Percentiles rank a stretch among this genome's conserved stretches.
Conservation (phyloP, 306 rosid genomes). For the Ceratonia siliqua region DNA sequence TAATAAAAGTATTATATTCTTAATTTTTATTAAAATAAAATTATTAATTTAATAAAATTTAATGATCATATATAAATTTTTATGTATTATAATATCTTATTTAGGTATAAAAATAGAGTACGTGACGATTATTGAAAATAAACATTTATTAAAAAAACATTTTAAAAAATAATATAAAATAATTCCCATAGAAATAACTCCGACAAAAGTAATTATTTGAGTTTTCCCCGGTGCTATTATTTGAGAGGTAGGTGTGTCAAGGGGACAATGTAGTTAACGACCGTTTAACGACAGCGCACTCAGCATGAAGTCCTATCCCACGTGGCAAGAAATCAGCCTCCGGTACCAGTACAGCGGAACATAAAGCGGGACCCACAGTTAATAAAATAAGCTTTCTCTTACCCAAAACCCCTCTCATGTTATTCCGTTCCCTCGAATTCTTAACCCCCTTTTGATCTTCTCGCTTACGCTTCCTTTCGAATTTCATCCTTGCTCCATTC, state of each 20-base stretch:
- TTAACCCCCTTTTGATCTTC: slow-evolving; percentile 34
- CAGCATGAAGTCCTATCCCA: background rate
- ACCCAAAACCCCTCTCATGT: background rate
- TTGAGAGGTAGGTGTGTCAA: background rate
- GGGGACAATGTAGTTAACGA: slow-evolving; percentile 24
- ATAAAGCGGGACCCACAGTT: slow-evolving; percentile 40
- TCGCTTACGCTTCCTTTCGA: slow-evolving; percentile 35
- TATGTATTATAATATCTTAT: too few species aligned
- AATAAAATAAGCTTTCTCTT: slow-evolving; percentile 5
- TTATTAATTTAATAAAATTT: too few species aligned
- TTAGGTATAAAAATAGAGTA: too few species aligned
- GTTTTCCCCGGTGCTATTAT: too few species aligned
- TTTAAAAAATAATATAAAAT: too few species aligned
- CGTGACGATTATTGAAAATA: too few species aligned
- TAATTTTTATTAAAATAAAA: too few species aligned
- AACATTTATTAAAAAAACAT: too few species aligned
- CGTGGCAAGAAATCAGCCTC: slow-evolving; percentile 44
- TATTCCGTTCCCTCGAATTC: slow-evolving; percentile 33
- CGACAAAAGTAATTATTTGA: too few species aligned
- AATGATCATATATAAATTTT: too few species aligned
- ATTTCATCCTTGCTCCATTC: background rate
- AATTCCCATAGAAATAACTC: too few species aligned
- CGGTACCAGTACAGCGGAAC: background rate
- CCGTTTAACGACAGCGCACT: slow-evolving; percentile 37
- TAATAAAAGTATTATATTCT: too few species aligned